Base-by-base conservation (phyloP, 306 rosid species). In the Citrullus mucosospermus region DNA sequence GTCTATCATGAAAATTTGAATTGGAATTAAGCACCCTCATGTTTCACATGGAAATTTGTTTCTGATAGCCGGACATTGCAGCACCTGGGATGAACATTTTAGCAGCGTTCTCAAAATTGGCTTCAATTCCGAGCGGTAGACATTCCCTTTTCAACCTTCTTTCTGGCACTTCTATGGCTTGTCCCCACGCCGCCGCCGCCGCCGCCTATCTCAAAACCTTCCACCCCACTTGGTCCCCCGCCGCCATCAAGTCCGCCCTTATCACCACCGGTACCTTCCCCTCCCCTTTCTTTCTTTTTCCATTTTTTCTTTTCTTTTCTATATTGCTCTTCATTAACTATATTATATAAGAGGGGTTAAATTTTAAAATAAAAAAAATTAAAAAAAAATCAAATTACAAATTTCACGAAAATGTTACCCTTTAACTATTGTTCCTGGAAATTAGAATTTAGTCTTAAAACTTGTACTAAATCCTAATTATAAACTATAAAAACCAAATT, bases 201-300 rank as follows among this genome's bases (percentile, higher is more conserved):
- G 96, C 96, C 10, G 96, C 93, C 41, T 90, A 85, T 61, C 88
- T 91, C 92, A 90, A 90, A 84, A 83, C 96, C 78, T 88, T 90
- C 85, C 98, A 93, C 83, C 96, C 96, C 8, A 85, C 88, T 14
- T 91, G 98, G 98, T 89, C 88, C 28, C 97, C 97, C 41, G 90
- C 97, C 38, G 97, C 98, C n/a, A 82, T 93, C 84, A 93, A 91
- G 88, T 93, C 98, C 8, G 93, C 98, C 79, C 90, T 93, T 80
- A 91, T 91, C 93, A 93, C 97, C 80, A 89, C 96, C 2, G 97
- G 97, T 93, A 46, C 12, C 28, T 25, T 25, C 28, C 5, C 54
- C 56, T 78, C 65, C 59, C 16, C 25, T 66, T 16, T 80, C 17
- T 8, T 32, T 66, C 57, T 15, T 68, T 80, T 83, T 4, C 28